Conservation (phyloP, 176 grass and related monocot genomes). For the Musa troglodytarum region DNA sequence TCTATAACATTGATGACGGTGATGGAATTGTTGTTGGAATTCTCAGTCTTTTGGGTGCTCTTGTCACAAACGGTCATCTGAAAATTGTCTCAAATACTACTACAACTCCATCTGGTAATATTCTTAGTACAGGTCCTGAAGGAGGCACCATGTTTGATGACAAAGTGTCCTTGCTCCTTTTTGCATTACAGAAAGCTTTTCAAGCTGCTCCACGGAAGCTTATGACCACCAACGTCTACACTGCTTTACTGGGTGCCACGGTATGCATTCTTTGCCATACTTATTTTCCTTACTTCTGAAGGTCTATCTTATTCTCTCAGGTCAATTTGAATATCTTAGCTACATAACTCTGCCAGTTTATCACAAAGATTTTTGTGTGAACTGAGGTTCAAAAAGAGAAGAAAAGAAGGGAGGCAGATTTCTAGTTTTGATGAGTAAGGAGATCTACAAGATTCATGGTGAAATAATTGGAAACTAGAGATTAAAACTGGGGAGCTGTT, state of each 20-base stretch:
- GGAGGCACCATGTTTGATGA: constrained; percentile 74
- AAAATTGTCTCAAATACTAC: constrained; percentile 49
- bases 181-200: constrained; percentile 94
- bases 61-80: constrained; percentile 71
- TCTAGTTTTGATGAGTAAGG: no score
- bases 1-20: constrained; percentile 83
- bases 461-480: no score
- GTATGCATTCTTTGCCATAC: constrained; percentile 30
- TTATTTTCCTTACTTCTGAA: background rate
- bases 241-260: constrained; percentile 74
- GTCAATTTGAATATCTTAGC: background rate
- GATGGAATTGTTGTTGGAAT: constrained; percentile 94
- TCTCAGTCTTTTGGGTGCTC: constrained; percentile 79
- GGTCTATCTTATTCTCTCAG: background rate
- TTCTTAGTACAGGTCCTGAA: constrained; percentile 40
- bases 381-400: no score
- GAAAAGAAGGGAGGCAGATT: no score
- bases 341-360: background rate
- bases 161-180: constrained; percentile 65
- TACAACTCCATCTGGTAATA: constrained; percentile 33
- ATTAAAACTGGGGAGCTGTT: no score
- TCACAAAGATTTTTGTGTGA: background rate
- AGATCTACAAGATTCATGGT: no score
- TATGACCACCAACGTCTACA: constrained; percentile 89
- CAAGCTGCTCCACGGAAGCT: constrained; percentile 71